Evolutionary conservation across 2,329 filamentous ascomycete species (phyloP).

Genomic region (Neophaeococcomyces aloes): DNA sequence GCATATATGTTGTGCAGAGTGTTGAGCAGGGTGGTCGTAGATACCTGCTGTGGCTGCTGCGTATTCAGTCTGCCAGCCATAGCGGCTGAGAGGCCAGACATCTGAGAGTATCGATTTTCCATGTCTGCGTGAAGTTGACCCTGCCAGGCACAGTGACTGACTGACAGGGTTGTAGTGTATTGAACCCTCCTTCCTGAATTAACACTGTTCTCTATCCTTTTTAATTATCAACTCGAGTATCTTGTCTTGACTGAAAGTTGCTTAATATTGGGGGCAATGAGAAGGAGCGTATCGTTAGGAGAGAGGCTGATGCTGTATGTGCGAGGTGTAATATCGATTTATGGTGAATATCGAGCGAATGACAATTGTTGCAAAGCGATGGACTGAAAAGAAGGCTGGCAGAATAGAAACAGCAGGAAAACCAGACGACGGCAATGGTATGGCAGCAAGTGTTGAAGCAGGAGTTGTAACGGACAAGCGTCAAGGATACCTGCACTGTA

Average conservation of each 20-base stretch:
- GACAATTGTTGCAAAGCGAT: constrained; percentile 7
- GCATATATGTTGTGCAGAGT: constrained; percentile 82
- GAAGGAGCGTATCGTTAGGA: not conserved
- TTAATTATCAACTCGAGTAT: not conserved
- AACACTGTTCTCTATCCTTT: not conserved
- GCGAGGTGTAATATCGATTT: not conserved
- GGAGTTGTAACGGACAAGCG: not conserved
- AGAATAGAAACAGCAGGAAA: constrained; percentile 1
- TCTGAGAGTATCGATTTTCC: constrained; percentile 52
- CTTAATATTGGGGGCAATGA: not conserved
- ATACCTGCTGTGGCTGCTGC: constrained; percentile 67
- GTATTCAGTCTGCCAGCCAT: constrained; percentile 48
- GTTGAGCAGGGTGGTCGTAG: constrained; percentile 86
- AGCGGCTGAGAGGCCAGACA: constrained; percentile 51
- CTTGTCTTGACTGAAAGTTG: not conserved
- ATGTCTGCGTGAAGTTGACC: constrained; percentile 28
- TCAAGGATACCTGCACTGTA: not conserved
- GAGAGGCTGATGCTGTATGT: not conserved
- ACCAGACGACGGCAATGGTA: constrained; percentile 5
- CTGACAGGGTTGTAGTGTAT: constrained; percentile 13
- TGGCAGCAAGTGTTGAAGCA: not conserved
- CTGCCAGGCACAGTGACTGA: constrained; percentile 11
- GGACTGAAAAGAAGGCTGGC: constrained; percentile 3
- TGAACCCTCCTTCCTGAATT: not conserved
- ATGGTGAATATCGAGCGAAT: not conserved